Evolutionary conservation across 2,329 filamentous ascomycete species (phyloP).

Genomic region (Epichloe amarillans): DNA sequence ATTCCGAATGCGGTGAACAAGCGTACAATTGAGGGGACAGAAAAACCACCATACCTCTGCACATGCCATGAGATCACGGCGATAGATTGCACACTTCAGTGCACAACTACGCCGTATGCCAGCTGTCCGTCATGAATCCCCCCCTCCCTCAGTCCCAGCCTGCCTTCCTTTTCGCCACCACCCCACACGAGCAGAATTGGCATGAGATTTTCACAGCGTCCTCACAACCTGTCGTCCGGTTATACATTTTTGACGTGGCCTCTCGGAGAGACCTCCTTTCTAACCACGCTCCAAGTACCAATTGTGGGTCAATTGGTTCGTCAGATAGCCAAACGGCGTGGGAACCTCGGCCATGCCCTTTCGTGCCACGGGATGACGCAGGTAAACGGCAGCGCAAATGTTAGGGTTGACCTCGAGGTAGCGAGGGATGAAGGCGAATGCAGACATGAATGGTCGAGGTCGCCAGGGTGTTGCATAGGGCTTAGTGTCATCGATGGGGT

Average conservation of each 20-base stretch:
- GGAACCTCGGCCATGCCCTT: constrained; percentile 72
- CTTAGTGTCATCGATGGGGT: constrained; percentile 63
- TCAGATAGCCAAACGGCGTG: constrained; percentile 58
- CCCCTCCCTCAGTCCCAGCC: not conserved
- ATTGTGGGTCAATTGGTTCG: constrained; percentile 74
- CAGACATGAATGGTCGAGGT: constrained; percentile 73
- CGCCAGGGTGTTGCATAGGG: constrained; percentile 87
- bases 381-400: constrained; percentile 87
- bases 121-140: not conserved
- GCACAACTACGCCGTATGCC: not conserved
- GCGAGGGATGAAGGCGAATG: constrained; percentile 87
- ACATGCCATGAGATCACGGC: not conserved
- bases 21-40: not conserved
- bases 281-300: constrained; percentile 85
- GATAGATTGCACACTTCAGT: not conserved
- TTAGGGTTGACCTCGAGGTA: constrained; percentile 98
- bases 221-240: not conserved
- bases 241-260: not conserved
- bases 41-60: not conserved
- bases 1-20: not conserved
- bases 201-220: not conserved
- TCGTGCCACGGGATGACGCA: constrained; percentile 83
- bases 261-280: not conserved
- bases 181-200: not conserved
- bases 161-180: not conserved